Evolutionary conservation across 495 filamentous ascomycete species (phyloP).

Genomic region (Hypoxylon trugodes): DNA sequence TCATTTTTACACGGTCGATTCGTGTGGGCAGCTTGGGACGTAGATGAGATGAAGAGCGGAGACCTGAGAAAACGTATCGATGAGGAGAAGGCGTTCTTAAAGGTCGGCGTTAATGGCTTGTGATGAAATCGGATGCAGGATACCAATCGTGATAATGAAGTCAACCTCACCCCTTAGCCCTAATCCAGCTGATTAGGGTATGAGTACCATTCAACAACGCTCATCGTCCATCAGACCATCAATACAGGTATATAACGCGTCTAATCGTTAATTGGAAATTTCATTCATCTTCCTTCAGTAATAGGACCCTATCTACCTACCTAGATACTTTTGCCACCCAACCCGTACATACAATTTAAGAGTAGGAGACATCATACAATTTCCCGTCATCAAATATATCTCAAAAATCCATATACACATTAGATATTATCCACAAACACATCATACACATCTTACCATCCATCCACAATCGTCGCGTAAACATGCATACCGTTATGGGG

Average conservation of each 20-base stretch:
- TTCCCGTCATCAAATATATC: neutral
- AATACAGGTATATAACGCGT: too few relatives aligned
- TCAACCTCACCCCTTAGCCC: too few relatives aligned
- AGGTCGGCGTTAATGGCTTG: conserved; percentile 39
- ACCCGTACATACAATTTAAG: too few relatives aligned
- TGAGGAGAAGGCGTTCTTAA: conserved; percentile 42
- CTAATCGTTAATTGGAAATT: too few relatives aligned
- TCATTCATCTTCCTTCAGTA: too few relatives aligned
- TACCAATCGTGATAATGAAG: too few relatives aligned
- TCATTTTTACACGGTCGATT: conserved; percentile 61
- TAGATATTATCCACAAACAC: conserved; percentile 51
- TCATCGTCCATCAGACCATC: too few relatives aligned
- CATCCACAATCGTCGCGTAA: conserved; percentile 65
- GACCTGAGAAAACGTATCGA: conserved; percentile 48
- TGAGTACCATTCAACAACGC: too few relatives aligned
- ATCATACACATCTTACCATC: conserved; percentile 59
- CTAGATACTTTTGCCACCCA: too few relatives aligned
- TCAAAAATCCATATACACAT: conserved; percentile 3
- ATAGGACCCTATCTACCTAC: too few relatives aligned
- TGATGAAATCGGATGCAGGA: neutral
- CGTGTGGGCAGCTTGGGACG: conserved; percentile 61
- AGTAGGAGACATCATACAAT: neutral
- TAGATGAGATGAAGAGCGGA: conserved; percentile 56
- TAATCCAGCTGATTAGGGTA: too few relatives aligned
- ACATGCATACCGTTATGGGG: conserved; percentile 73